A percentile compares a stretch with the other conserved stretches of the same genome.
These are phyloP conservation scores for Daldinia bambusicola DNA, from an alignment of 495 filamentous ascomycete genomes.

Conservation along the genomic window DNA sequence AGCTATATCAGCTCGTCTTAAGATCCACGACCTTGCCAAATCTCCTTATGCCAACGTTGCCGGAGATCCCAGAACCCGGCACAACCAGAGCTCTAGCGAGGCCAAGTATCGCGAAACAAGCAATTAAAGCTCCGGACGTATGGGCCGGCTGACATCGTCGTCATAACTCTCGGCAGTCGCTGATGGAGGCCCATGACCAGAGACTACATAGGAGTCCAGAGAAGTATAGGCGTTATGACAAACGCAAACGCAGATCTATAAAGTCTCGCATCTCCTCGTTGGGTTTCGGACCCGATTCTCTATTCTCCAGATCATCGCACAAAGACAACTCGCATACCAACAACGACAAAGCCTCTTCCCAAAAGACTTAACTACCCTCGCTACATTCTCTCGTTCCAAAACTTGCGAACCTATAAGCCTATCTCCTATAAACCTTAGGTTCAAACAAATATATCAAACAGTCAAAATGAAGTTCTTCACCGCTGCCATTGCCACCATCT, in stretches of 20 bases:
- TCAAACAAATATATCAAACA: background rate
- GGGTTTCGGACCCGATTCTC: background rate
- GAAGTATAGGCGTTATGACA: slow-evolving; percentile 20
- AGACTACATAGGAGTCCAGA: background rate
- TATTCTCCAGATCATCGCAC: background rate
- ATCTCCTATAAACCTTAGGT: background rate
- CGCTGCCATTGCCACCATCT: slow-evolving; percentile 23
- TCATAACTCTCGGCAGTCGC: slow-evolving; percentile 11
- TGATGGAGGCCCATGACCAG: slow-evolving; percentile 4
- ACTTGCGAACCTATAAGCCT: background rate
- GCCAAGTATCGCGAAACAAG: slow-evolving; percentile 19
- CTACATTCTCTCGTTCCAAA: slow-evolving; percentile 12
- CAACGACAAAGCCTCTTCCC: background rate
- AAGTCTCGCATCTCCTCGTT: background rate
- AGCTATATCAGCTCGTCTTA: slow-evolving; percentile 36
- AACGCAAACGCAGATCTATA: background rate
- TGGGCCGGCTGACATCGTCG: background rate
- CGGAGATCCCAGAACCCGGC: slow-evolving; percentile 28
- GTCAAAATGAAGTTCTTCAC: slow-evolving; percentile 45
- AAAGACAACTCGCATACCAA: background rate
- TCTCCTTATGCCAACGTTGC: slow-evolving; percentile 15
- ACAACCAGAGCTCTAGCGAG: slow-evolving; percentile 4
- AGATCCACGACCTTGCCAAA: slow-evolving; percentile 28
- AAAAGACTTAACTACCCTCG: slow-evolving; percentile 11
- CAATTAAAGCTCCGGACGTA: slow-evolving; percentile 11